Evolutionary conservation across 805 yeast species (phyloP), one percentile per base, ranked within the genome.

Genomic region (Yamadazyma sp.): DNA sequence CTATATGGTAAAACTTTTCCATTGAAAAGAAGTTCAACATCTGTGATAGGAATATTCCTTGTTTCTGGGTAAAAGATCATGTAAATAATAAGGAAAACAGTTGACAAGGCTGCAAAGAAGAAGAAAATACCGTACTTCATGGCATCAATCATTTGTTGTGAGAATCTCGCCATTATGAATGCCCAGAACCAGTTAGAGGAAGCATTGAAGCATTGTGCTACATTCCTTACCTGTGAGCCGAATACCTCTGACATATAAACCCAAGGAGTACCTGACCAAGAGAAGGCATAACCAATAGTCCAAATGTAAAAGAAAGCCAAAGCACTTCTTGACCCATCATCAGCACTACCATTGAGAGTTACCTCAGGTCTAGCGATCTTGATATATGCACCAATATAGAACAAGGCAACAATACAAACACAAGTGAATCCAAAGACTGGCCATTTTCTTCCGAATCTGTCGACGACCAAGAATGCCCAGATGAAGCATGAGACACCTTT

Each of bases 181-280:
- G 72, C 73, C 68, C 75, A 70, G 47, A 70, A 64, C 78, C 78
- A 71, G 37, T 70, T 67, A 18, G 71, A 59, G 6, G 72, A 58
- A 0, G 75, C 70, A 41, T 69, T 70, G 37, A 71, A 53, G 16
- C 71, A 64, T 44, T 64, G 70, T 11, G 70, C 66, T 5, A 64
- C 62, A 9, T 67, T 64, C 46, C 77, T 53, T 28, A 70, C 61
- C 15, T 66, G 60, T 28, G 65, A 64, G n/a, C 68, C 64, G 47
- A 68, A 70, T 12, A 70, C 66, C 42, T 72, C 78, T 5, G 74
- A 60, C 45, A 71, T 67, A 47, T 69, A 65, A 19, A 70, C 71
- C 66, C 71, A 72, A 7, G 72, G 70, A 2, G 71, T 65, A 6
- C 75, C 78, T 41, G 64, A 60, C 75, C 75, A 70, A 9, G 71